Base-by-base conservation (phyloP, 169 alveolate genomes). In the Plasmodium fragile region DNA sequence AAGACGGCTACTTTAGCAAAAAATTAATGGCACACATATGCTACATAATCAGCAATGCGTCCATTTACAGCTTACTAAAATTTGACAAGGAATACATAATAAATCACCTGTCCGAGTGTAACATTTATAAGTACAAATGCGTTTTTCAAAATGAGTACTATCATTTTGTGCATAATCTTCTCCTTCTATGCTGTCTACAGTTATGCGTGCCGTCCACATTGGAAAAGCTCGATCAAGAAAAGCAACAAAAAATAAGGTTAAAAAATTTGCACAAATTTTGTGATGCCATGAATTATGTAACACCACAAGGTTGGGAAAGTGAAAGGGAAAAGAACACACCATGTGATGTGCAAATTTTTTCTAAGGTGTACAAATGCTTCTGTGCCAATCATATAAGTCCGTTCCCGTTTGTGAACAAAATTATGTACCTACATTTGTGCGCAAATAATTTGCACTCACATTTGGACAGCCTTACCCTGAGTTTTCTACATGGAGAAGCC, bases 111-210 rank as follows among this genome's bases (percentile, higher is more conserved):
- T 91, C 71, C 73, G 82, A 79, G 10, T 91, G 94, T 43, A 81
- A 91, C 82, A 79, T 91, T 49, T 80, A 69, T 45, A 91, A 91
- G 73, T 81, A 91, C 41, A 91, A 91, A 81, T 91, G 32, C 30
- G 28, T 41, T 52, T 91, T 91, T 30, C 91, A 41, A 25, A 70
- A 43, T 13, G 84, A 71, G 25, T 91, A 80, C 59, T 91, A 70
- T 30, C 16, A 65, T 49, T 91, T 91, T 79, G 65, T 81, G 25
- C 87, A 91, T 30, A 91, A 91, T 80, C 70, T 73, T 45, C 32
- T 91, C 39, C 65, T 91, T 18, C 32, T 91, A 45, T 81, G 92
- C 39, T 91, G 78, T 16, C 18, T 91, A 2, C 79, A 43, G 28
- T 25, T 91, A 80, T 91, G 94, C 75, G 18, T 52, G 34, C 87